Evolutionary conservation across 75 land plant species (phyloP), one percentile per base, ranked within the genome.

Genomic region (Sequoia sempervirens): DNA sequence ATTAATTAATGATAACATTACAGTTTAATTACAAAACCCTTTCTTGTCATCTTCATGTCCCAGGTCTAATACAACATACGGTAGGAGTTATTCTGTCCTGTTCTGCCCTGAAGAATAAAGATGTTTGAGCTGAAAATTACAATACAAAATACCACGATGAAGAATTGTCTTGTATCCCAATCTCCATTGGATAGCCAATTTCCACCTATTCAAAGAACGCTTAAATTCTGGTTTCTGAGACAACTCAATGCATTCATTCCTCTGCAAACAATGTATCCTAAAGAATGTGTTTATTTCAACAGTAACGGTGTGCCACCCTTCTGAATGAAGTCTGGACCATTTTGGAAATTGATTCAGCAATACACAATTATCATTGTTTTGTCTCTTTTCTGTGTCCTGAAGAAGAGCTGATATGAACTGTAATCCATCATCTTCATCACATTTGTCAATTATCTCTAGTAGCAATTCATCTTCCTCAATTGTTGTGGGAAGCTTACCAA

Each of bases 151-250:
- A 83, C 94, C 94, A 79, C 91, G 83, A 68, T 83, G 76, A 50
- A 97, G 87, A 15, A 87, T 92, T 70, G 64, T 91, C 83, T 97
- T 97, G 79, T 92, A 89, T 46, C 84, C 84, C 12, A 93, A 86
- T 82, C 98, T 93, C 99, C 99, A 97, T 43, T 87, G 81, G 15
- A 94, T 84, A 32, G 99, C 92, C 70, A 97, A 85, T 85, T 86
- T 93, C 95, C 92, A 96, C 84, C 91, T 92, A 18, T 90, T 91
- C 50, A 93, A 74, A 23, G 87, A 50, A 70, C 75, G 82, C 34
- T 54, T 45, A 74, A 43, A 80, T 80, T 84, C 46, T 23, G 82
- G 72, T 17, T 75, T 61, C 43, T 53, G 37, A 80, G 43, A 12
- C 52, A 69, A 37, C 10, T 64, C 74, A 41, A 15, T 79, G 38